phyloP scores from a whole-genome alignment of 2,329 filamentous ascomycete genomes.

The Penicillium occitanis region DNA sequence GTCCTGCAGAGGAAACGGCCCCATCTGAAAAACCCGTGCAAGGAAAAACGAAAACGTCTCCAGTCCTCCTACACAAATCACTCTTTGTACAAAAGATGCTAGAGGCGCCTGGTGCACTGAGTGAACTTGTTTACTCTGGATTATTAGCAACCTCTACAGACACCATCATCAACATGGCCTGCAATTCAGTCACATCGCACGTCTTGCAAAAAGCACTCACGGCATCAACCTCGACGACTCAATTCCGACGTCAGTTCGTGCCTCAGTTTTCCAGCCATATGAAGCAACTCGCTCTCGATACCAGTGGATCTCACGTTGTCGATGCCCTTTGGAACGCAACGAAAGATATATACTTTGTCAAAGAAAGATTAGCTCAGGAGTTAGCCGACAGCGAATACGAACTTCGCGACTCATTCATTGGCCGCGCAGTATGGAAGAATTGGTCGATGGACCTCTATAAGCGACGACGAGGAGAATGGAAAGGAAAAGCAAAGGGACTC shows the following conservation, averaged over 20 bases:
- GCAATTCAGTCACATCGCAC: slow-evolving; percentile 58
- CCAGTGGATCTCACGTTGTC: slow-evolving; percentile 65
- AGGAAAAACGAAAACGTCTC: slow-evolving; percentile 43
- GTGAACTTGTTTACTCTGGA: slow-evolving; percentile 71
- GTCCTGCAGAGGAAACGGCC: slow-evolving; percentile 49
- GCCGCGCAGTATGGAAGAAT: slow-evolving; percentile 69
- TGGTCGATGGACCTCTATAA: slow-evolving; percentile 74
- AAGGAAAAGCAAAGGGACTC: slow-evolving; percentile 54
- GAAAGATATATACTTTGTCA: slow-evolving; percentile 63
- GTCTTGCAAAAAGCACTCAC: slow-evolving; percentile 65
- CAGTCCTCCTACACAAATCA: slow-evolving; percentile 72
- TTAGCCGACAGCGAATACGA: slow-evolving; percentile 59
- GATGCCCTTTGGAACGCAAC: slow-evolving; percentile 66
- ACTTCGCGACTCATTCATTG: slow-evolving; percentile 64
- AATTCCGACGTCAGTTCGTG: slow-evolving; percentile 63
- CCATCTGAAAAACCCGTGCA: slow-evolving; percentile 15
- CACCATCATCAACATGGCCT: slow-evolving; percentile 65
- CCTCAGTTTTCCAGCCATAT: slow-evolving; percentile 63
- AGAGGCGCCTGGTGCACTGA: slow-evolving; percentile 66
- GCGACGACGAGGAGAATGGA: slow-evolving; percentile 63
- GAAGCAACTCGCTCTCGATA: slow-evolving; percentile 60
- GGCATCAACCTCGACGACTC: slow-evolving; percentile 52
- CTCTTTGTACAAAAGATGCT: slow-evolving; percentile 80
- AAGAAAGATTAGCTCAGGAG: slow-evolving; percentile 66
- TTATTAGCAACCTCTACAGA: slow-evolving; percentile 60